Evolutionary conservation across 805 yeast genomes (phyloP).

Genomic region (Cyberlindnera xylosilytica): DNA sequence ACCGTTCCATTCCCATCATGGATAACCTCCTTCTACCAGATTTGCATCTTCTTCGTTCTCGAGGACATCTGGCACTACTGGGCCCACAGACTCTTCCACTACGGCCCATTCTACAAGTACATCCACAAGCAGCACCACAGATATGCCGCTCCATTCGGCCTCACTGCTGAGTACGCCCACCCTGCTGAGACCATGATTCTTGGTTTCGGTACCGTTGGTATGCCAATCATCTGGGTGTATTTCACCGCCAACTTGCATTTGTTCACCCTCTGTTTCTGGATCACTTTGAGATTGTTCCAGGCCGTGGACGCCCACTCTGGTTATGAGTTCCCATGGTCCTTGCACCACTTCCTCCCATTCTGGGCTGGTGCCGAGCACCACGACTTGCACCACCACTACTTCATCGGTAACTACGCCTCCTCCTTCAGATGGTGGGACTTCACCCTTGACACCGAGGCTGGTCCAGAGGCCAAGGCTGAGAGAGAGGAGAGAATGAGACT

Average conservation of each 20-base stretch:
- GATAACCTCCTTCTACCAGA: slow-evolving; percentile 58
- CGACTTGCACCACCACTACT: slow-evolving; percentile 94
- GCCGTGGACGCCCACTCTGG: slow-evolving; percentile 98
- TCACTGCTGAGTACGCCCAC: slow-evolving; percentile 97
- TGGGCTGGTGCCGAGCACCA: slow-evolving; percentile 99
- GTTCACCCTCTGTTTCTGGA: slow-evolving; percentile 88
- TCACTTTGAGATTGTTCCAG: slow-evolving; percentile 83
- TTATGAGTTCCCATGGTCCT: slow-evolving; percentile 95
- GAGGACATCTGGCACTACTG: slow-evolving; percentile 98
- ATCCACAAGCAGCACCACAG: slow-evolving; percentile 98
- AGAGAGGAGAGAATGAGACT: slow-evolving; percentile 63
- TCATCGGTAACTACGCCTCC: slow-evolving; percentile 93
- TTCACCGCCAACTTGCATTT: slow-evolving; percentile 76
- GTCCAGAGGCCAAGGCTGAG: slow-evolving; percentile 69
- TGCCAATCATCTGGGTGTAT: slow-evolving; percentile 82
- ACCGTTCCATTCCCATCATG: slow-evolving; percentile 82
- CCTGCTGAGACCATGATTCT: slow-evolving; percentile 88
- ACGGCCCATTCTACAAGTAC: slow-evolving; percentile 83
- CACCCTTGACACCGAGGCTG: slow-evolving; percentile 84
- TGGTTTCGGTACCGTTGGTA: slow-evolving; percentile 95
- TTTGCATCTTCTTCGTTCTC: slow-evolving; percentile 71
- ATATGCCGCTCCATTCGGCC: slow-evolving; percentile 96
- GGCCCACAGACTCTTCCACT: slow-evolving; percentile 88
- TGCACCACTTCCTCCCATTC: slow-evolving; percentile 87
- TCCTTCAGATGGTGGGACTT: slow-evolving; percentile 97